A percentile compares a stretch with the other conserved stretches of the same genome.
Evolutionary conservation across 2,329 filamentous ascomycete genomes (phyloP).

Genomic region (Davidsoniella eucalypti): DNA sequence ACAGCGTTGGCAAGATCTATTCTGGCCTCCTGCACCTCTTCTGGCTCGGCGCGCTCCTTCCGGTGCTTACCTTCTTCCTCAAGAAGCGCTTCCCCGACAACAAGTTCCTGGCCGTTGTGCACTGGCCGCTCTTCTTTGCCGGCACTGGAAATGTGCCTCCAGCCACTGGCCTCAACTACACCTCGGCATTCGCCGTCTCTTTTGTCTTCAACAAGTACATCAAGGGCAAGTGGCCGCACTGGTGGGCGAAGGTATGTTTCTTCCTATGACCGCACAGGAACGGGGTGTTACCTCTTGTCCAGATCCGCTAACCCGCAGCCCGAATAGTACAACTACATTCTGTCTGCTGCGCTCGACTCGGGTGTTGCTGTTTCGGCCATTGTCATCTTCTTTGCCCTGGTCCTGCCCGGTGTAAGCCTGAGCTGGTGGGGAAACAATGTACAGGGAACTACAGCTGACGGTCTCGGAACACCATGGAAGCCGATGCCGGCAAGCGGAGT

Average conservation of each 20-base stretch:
- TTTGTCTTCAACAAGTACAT: conserved; percentile 38
- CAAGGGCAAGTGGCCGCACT: conserved; percentile 31
- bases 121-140: conserved; percentile 36
- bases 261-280: too few relatives aligned
- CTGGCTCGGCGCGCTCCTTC: conserved; percentile 33
- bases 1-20: conserved; percentile 27
- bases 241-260: conserved; percentile 31
- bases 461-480: conserved; percentile 17
- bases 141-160: conserved; percentile 33
- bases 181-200: conserved; percentile 36
- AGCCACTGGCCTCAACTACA: conserved; percentile 37
- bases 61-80: conserved; percentile 29
- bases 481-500: conserved; percentile 1
- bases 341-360: conserved; percentile 40
- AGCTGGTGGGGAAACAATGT: conserved; percentile 34
- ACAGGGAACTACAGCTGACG: conserved; percentile 24
- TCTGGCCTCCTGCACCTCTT: conserved; percentile 35
- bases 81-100: conserved; percentile 30
- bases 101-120: conserved; percentile 30
- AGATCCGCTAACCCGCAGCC: conserved; percentile 18
- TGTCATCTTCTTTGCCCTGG: conserved; percentile 31
- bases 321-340: conserved; percentile 36
- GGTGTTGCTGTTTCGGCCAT: conserved; percentile 39
- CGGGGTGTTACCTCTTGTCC: conserved; percentile 18
- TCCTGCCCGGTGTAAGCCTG: conserved; percentile 26